Base-by-base conservation (phyloP, 108 stramenopile species). In the Skeletonema marinoi region DNA sequence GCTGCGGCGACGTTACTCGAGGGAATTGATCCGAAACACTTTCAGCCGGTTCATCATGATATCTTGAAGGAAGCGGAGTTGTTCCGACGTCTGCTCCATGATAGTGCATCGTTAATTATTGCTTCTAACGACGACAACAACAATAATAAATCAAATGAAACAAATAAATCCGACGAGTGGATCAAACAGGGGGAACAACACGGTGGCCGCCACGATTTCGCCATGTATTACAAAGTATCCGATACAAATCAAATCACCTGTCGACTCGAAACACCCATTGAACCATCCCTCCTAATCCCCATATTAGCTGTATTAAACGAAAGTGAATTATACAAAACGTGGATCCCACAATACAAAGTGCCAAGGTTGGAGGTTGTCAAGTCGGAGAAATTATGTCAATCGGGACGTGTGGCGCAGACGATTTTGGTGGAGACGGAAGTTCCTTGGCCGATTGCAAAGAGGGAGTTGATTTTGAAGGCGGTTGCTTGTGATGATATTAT, bases 271-370 rank as follows among this genome's bases (percentile, higher is more conserved):
- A 89, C 86, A 14, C 86, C 88, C 3, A 81, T 93, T 32, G 75
- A 78, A 19, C 51, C 72, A 14, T 65, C 41, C n/a, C 66, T 91
- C 32, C 39, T 93, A 33, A 88, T 91, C 5, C 90, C 92, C 0
- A 56, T 93, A 7, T 63, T 93, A 25, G 78, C 88, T 50, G 90
- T 90, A 10, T 71, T 93, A 11, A 93, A 93, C 63, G 92, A 93
- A 74, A 87, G 83, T 21, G 77, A 83, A 32, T 69, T 93, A 64
- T 93, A 93, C 69, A 42, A 54, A 2, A 85, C 81, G 6, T 93
- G 92, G 92, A 80, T 91, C 16, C 92, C 92, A 8, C 63, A 75
- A 12, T 93, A 66, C 62, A 74, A 70, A 13, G 63, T 60, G 0
- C 92, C 92, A 11, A 70, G 73, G 33, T 64, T 93, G 60, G 78